Base-by-base conservation (phyloP, 768 basidiomycete genomes). In the Galerina sulciceps region DNA sequence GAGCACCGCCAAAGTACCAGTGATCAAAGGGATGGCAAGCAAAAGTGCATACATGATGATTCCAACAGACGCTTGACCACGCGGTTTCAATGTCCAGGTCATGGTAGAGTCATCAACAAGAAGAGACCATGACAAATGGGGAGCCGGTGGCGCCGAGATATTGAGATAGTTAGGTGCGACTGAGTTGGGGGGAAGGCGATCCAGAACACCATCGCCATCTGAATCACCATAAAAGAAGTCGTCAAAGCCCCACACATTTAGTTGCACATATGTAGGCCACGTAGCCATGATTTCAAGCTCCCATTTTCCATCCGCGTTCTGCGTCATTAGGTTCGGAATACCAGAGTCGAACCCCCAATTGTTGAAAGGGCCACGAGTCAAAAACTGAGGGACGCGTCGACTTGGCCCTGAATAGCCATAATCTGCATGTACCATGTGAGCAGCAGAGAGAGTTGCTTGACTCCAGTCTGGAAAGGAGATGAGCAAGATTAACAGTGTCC, bases 191-290 rank as follows among this genome's bases (percentile, higher is more conserved):
- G 95, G 93, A 6, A 96, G 84, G 54, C 95, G 92, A 66, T 96
- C 95, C 66, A 97, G 79, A 50, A 95, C 77, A 49, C 92, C 93
- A 67, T 97, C 95, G 26, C 81, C 86, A 67, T 97, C 95, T 11
- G 85, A 76, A 66, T 97, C 95, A 58, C 95, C 95, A 65, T 96
- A 96, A 77, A 89, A 97, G 77, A 85, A 97, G 66, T 96, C 86
- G 69, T 96, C 94, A 71, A 87, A 95, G 57, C 86, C 90, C 79
- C 88, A 96, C 52, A 96, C 89, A 74, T 96, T 96, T 55, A 96
- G 79, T 72, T 97, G 93, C 31, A 96, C 78, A 65, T 86, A 94
- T 1, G 91, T 89, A 5, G 95, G 95, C 95, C 95, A 97, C 10
- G 83, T 76, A 34, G 91, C 84, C 89, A 94, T 94, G 69, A 96